Conservation (phyloP, 441 rosid species). For the Aquilaria agallochum region DNA sequence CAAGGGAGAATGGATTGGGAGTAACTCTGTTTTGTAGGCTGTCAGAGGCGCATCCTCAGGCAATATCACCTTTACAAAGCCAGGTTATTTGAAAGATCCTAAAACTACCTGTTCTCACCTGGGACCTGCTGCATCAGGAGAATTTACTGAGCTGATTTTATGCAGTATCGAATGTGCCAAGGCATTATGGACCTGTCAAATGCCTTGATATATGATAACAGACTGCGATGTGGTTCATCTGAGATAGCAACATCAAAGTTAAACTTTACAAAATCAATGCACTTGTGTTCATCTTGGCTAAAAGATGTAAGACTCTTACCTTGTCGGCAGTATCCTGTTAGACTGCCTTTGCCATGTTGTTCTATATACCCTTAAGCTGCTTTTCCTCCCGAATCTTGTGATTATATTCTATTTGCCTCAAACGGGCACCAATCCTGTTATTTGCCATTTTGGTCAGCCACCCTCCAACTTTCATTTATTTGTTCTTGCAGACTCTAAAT, state of each 20-base stretch:
- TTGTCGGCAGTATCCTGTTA: neutral
- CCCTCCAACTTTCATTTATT: constrained; percentile 15
- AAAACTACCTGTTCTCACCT: constrained; percentile 13
- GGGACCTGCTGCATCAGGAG: constrained; percentile 12
- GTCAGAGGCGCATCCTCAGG: constrained; percentile 98
- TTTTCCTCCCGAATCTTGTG: too few relatives aligned
- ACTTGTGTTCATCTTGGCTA: constrained; percentile 58
- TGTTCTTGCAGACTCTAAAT: constrained; percentile 64
- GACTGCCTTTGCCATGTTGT: constrained; percentile 1
- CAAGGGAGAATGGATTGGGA: constrained; percentile 94
- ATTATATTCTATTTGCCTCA: too few relatives aligned
- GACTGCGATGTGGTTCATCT: constrained; percentile 80
- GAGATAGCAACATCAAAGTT: constrained; percentile 84
- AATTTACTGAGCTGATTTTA: constrained; percentile 18
- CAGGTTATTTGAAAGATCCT: constrained; percentile 50
- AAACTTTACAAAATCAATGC: constrained; percentile 33
- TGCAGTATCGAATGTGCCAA: constrained; percentile 96
- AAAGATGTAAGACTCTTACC: constrained; percentile 44
- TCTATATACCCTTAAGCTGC: neutral
- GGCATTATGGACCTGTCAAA: constrained; percentile 93
- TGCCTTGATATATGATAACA: constrained; percentile 90
- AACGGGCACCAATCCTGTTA: too few relatives aligned
- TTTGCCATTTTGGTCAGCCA: too few relatives aligned
- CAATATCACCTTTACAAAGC: constrained; percentile 93
- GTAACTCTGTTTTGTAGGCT: constrained; percentile 94